phyloP scores from a whole-genome alignment of 768 basidiomycete species.

The Podaxis pistillaris region DNA sequence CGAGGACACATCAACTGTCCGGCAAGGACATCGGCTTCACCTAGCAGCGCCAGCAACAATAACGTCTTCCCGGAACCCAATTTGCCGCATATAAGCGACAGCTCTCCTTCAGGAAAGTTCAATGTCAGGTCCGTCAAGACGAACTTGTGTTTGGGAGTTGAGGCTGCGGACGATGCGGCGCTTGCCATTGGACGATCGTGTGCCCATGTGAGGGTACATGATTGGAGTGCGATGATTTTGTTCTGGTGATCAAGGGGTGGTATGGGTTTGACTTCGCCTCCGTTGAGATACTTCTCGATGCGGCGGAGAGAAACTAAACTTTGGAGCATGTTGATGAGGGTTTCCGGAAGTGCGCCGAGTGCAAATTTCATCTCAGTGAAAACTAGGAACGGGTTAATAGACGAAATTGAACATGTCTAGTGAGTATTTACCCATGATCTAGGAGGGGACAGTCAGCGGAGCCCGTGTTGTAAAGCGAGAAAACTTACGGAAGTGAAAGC shows the following conservation, averaged over 20 bases:
- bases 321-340: conserved; percentile 88
- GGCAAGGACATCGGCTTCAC: conserved; percentile 81
- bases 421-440: conserved; percentile 14
- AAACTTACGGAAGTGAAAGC: conserved; percentile 61
- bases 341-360: conserved; percentile 85
- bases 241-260: conserved; percentile 55
- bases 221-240: conserved; percentile 70
- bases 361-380: conserved; percentile 89
- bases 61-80: conserved; percentile 89
- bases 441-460: neutral
- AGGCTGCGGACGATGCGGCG: conserved; percentile 48
- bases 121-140: conserved; percentile 75
- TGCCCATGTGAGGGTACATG: conserved; percentile 90
- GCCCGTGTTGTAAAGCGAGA: conserved; percentile 14
- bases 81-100: conserved; percentile 86
- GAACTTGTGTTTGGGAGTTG: conserved; percentile 81
- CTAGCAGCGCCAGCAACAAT: conserved; percentile 78
- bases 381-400: conserved; percentile 38
- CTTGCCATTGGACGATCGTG: conserved; percentile 60
- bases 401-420: neutral
- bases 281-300: conserved; percentile 85
- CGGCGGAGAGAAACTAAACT: conserved; percentile 83
- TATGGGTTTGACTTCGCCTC: conserved; percentile 67
- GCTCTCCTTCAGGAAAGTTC: conserved; percentile 73
- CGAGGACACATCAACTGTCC: conserved; percentile 84